A percentile compares a stretch with the other conserved stretches of the same genome.
Evolutionary conservation across 495 filamentous ascomycete species (phyloP).

Genomic region (Cercophora samala): DNA sequence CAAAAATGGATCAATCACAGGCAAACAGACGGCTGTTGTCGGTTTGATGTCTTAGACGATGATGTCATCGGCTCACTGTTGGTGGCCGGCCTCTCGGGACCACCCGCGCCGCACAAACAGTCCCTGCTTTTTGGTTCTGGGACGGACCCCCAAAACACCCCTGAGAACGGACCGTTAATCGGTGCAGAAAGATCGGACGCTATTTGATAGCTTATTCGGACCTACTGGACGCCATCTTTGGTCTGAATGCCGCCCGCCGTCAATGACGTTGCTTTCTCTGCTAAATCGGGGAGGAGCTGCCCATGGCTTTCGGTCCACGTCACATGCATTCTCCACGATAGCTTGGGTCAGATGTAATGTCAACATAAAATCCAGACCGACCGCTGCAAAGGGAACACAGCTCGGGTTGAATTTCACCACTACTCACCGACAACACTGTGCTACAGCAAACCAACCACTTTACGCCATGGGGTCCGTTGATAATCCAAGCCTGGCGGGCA

Average conservation of each 20-base stretch:
- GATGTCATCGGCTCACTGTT: constrained; percentile 8
- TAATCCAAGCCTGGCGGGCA: neutral
- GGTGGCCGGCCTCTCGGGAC: constrained; percentile 6
- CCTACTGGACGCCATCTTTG: neutral
- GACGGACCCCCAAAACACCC: neutral
- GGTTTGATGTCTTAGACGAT: neutral
- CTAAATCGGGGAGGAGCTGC: neutral
- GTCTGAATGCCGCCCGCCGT: neutral
- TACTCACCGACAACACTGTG: neutral
- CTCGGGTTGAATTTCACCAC: neutral
- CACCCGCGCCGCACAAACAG: constrained; percentile 1
- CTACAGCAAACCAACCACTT: constrained; percentile 2
- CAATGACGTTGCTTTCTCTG: neutral
- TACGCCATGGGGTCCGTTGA: constrained; percentile 20
- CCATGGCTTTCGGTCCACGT: neutral
- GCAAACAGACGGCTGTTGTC: neutral
- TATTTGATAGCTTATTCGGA: neutral
- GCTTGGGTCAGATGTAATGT: neutral
- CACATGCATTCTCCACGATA: neutral
- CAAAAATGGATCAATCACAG: neutral
- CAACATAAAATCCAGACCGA: neutral
- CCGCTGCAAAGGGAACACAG: neutral
- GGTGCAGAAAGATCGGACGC: neutral
- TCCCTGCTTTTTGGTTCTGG: neutral
- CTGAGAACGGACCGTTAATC: neutral